Evolutionary conservation across 306 rosid genomes (phyloP).

Genomic region (Prunus padus): DNA sequence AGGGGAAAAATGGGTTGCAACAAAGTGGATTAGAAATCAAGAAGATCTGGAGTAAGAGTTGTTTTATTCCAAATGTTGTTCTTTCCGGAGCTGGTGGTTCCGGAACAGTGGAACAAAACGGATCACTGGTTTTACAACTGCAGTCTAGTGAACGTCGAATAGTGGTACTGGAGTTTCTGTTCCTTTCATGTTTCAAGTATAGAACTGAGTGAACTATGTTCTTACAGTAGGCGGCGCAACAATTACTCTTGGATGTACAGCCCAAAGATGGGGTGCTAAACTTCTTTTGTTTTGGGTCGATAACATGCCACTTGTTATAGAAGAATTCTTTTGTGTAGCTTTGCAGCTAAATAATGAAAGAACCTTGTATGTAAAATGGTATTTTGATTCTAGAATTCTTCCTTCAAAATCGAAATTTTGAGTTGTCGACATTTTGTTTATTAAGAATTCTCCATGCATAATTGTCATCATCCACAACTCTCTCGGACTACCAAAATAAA

Average conservation of each 20-base stretch:
- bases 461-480: too few species aligned
- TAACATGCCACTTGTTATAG: neutral
- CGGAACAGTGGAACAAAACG: neutral
- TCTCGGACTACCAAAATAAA: too few species aligned
- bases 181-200: neutral
- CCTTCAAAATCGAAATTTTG: neutral
- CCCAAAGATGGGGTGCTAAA: neutral
- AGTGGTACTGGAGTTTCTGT: too few species aligned
- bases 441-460: too few species aligned
- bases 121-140: neutral
- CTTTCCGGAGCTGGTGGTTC: neutral
- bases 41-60: constrained; percentile 19
- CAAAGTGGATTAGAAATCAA: constrained; percentile 60
- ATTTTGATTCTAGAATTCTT: neutral
- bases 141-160: neutral
- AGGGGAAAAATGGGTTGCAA: constrained; percentile 76
- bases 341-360: neutral
- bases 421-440: neutral
- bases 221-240: neutral
- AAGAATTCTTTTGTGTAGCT: neutral
- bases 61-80: neutral
- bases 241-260: constrained; percentile 1
- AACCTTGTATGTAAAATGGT: neutral
- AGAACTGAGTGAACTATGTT: neutral
- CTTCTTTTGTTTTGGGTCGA: neutral